Evolutionary conservation across 1,284 basidiomycete species (phyloP), one percentile per base, ranked within the genome.

Genomic region (Ganoderma meredithae): DNA sequence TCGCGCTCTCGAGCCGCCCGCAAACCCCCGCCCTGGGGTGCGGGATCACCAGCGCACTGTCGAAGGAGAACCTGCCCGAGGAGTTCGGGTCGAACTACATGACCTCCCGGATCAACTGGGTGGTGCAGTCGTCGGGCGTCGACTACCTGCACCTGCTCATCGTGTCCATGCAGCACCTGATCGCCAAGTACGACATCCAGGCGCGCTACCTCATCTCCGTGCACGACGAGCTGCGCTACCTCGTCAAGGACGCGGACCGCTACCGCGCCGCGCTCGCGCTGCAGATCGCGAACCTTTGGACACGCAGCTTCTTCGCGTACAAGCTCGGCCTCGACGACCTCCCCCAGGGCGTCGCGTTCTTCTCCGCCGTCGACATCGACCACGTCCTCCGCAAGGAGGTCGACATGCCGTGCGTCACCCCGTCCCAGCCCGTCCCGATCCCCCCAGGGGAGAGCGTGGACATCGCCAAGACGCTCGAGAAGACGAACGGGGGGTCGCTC

Each of bases 101-200:
- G 88, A 94, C 98, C 0, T 97, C 95, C 15, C 89, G 97, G 33
- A 97, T 99, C 83, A 99, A 99, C 78, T 99, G 98, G 98, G 98
- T 98, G 61, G 98, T 99, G 8, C 98, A 99, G 79, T 98, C 96
- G 8, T 98, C 96, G 0, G 98, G 97, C 25, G 97, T 99, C 53
- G 97, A 99, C 81, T 99, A 99, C 77, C 89, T 99, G 15, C 97
- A 99, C 77, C 89, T 99, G 60, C 89, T 99, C 67, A 96, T 99
- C 76, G 94, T 97, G 36, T 88, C 96, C 1, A 99, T 99, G 96
- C 91, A 97, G 70, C 88, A 98, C 80, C 88, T 99, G 25, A 90
- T 93, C 70, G 78, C 81, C 63, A 90, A 88, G 63, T 99, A 98
- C 82, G 83, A 88, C 74, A 98, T 99, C 79, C 77, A 93, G 8